These are phyloP conservation scores for Fusarium irregulare DNA, from an alignment of 2,329 filamentous ascomycete species.

Conservation along the genomic window DNA sequence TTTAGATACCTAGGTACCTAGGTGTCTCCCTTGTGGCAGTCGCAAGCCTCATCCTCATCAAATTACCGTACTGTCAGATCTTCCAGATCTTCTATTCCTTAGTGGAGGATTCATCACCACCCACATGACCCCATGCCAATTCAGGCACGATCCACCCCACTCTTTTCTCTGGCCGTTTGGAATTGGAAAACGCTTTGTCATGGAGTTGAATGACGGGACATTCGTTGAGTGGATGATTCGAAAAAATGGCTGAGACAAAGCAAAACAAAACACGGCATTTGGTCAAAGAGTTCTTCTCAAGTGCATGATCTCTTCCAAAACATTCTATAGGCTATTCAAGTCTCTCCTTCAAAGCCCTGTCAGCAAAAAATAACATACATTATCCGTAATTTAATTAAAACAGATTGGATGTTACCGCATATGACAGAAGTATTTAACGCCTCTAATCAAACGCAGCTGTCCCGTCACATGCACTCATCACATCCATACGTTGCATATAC, in stretches of 20 bases:
- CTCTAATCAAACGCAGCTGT: not conserved
- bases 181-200: conserved; percentile 15
- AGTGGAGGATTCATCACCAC: conserved; percentile 3
- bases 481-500: not conserved
- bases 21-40: too few species aligned
- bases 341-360: not conserved
- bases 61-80: not conserved
- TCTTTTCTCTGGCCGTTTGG: conserved; percentile 2
- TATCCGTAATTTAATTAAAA: not conserved
- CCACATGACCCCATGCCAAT: conserved; percentile 4
- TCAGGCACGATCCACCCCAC: conserved; percentile 8
- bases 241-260: conserved; percentile 4
- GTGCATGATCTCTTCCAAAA: not conserved
- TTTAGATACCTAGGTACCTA: too few species aligned
- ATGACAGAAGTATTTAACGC: not conserved
- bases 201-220: not conserved
- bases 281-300: not conserved
- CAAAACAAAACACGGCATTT: conserved; percentile 6
- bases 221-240: not conserved
- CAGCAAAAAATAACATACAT: not conserved
- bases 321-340: not conserved
- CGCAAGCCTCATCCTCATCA: not conserved
- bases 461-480: conserved; percentile 8
- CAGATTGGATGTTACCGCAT: not conserved
- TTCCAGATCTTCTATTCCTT: not conserved